Evolutionary conservation across 2,329 filamentous ascomycete species (phyloP), one percentile per base, ranked within the genome.

Genomic region (Podosphaera leucotricha): DNA sequence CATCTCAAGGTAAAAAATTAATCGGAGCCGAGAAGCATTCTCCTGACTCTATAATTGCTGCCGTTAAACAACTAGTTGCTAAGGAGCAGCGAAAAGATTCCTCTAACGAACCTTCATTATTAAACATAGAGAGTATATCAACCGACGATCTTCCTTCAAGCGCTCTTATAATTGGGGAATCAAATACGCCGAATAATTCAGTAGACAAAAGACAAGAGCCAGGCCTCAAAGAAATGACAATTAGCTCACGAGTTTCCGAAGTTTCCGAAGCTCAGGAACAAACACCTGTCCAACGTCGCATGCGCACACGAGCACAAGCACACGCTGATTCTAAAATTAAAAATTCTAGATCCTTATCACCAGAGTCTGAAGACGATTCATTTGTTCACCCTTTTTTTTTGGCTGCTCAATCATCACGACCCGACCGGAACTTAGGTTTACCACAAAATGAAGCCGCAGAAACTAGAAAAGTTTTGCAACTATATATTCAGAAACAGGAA

Each of bases 401-500:
- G 38, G 71, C 77, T 30, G 78, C 82, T 0, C 56, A 62, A 21
- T 64, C 70, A 26, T 70, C 72, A 20, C 66, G 70, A 44, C 70
- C 77, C 2, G 77, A 86, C 57, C 68, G 76, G 45, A 75, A 85
- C 55, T 63, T 81, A 35, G 78, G 78, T 1, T 68, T 92, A 2
- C 80, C 81, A 0, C 66, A 75, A 16, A 61, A 66, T 21, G 82
- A 90, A 61, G 83, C 83, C 1, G 80, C 86, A 50, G 80, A 90
- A 47, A 75, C 82, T 38, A 74, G 82, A 46, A 71, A 77, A 46
- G 61, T 85, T 16, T 66, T 90, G 41, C 70, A 83, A 50, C 63
- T 82, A 10, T 87, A 83, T 57, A 75, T 87, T 21, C 82, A 87
- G 54, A 87, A 87, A 59, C 82, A 90, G 56, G 82, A 90, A 54